Conservation (phyloP, 768 basidiomycete species). For the Omphalotus guepiniiformis region DNA sequence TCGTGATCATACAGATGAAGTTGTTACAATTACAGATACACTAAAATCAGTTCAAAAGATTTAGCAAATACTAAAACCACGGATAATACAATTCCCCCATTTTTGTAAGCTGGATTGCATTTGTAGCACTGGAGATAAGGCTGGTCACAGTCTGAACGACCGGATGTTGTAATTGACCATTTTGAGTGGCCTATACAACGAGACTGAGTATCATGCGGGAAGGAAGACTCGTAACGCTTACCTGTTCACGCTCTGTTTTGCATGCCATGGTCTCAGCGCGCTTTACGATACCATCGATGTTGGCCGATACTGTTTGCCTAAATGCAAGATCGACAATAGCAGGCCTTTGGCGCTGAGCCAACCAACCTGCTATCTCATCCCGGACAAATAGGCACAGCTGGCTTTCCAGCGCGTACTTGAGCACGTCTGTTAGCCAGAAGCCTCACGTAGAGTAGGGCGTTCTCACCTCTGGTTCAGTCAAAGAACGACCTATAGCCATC, state of each 20-base stretch:
- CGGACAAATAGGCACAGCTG: slow-evolving; percentile 88
- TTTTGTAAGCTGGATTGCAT: slow-evolving; percentile 78
- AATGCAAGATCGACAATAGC: slow-evolving; percentile 56
- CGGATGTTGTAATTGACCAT: slow-evolving; percentile 42
- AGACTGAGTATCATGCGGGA: background rate
- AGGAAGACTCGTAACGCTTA: slow-evolving; percentile 23
- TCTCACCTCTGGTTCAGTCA: slow-evolving; percentile 88
- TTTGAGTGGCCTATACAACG: slow-evolving; percentile 19
- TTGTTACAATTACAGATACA: slow-evolving; percentile 10
- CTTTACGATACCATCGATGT: slow-evolving; percentile 69
- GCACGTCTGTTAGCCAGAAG: slow-evolving; percentile 5
- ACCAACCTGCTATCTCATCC: slow-evolving; percentile 86
- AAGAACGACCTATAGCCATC: slow-evolving; percentile 85
- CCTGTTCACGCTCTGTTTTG: slow-evolving; percentile 82
- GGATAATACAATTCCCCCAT: slow-evolving; percentile 84
- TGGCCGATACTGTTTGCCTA: slow-evolving; percentile 48
- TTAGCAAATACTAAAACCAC: slow-evolving; percentile 62
- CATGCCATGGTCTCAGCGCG: slow-evolving; percentile 82
- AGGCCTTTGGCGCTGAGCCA: slow-evolving; percentile 52
- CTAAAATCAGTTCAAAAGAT: background rate
- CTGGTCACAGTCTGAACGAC: slow-evolving; percentile 80
- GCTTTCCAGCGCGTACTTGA: slow-evolving; percentile 86
- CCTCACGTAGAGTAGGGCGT: background rate
- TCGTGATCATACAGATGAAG: background rate
- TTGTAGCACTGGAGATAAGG: slow-evolving; percentile 81